Conservation (phyloP, 441 rosid genomes). For the Manihot esculenta region DNA sequence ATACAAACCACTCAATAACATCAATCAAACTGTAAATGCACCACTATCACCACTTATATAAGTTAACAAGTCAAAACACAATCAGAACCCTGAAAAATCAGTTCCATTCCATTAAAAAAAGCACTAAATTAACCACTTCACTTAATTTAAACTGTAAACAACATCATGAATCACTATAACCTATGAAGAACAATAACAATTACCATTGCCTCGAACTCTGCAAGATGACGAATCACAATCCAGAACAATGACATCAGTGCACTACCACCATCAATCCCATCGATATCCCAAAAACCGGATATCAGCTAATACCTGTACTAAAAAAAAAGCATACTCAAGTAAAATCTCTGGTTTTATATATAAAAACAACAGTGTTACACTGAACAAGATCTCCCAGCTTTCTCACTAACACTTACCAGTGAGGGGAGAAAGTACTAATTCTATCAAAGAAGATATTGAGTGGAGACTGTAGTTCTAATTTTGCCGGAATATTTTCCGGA, state of each 20-base stretch:
- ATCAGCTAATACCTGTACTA: slow-evolving; percentile 11
- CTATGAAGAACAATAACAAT: neutral
- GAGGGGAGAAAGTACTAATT: neutral
- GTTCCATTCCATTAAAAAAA: neutral
- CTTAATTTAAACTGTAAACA: neutral
- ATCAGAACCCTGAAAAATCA: slow-evolving; percentile 1
- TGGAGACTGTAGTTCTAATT: neutral
- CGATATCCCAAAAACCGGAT: neutral
- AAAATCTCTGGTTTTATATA: too few species aligned
- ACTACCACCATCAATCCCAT: slow-evolving; percentile 41
- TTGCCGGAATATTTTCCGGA: too few species aligned
- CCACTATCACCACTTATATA: too few species aligned
- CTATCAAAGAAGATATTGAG: neutral
- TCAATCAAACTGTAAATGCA: neutral
- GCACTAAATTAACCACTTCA: neutral
- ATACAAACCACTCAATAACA: too few species aligned
- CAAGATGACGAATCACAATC: slow-evolving; percentile 57
- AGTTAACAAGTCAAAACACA: too few species aligned
- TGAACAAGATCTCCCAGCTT: neutral
- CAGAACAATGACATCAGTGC: slow-evolving; percentile 61
- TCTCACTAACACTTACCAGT: neutral
- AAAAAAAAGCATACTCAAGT: neutral
- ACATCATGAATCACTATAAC: neutral
- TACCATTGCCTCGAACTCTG: slow-evolving; percentile 56
- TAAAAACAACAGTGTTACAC: neutral